phyloP scores from a whole-genome alignment of 148 eudicot species.

The Rhododendron mucronatum region DNA sequence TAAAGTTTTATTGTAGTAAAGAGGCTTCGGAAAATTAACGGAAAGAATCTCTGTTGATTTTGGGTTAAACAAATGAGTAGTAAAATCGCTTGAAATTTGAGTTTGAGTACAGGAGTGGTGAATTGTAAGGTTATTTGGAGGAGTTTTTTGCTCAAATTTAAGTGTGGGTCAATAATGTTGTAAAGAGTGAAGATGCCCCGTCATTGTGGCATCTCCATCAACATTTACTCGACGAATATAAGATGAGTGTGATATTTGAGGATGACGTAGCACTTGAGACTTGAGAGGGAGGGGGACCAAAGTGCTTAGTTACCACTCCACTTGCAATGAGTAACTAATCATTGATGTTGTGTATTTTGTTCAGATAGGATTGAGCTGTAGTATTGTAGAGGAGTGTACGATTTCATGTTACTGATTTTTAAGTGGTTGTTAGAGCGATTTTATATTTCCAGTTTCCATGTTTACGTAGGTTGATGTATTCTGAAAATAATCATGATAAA shows the following conservation, averaged over 20 bases:
- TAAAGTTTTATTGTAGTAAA: neutral
- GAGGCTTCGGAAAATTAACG: neutral
- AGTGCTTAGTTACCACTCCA: neutral
- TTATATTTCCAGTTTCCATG: slow-evolving; percentile 6
- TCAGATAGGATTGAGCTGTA: neutral
- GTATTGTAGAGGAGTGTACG: neutral
- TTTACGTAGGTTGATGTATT: slow-evolving; percentile 38
- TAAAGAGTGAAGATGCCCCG: neutral
- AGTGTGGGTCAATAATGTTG: neutral
- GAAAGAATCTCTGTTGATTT: neutral
- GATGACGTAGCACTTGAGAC: neutral
- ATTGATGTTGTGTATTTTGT: neutral
- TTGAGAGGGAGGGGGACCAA: neutral
- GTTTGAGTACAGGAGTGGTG: neutral
- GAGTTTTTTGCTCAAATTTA: neutral
- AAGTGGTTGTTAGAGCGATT: neutral
- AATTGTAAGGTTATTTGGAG: neutral
- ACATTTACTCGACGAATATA: neutral
- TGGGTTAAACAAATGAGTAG: neutral
- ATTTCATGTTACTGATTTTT: neutral
- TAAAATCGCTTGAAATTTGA: neutral
- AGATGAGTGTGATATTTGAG: neutral
- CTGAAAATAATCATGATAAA: slow-evolving; percentile 45
- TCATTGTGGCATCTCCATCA: neutral
- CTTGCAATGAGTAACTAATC: neutral